Evolutionary conservation across 2,329 filamentous ascomycete species (phyloP).

Genomic region (Colletotrichum melonis): DNA sequence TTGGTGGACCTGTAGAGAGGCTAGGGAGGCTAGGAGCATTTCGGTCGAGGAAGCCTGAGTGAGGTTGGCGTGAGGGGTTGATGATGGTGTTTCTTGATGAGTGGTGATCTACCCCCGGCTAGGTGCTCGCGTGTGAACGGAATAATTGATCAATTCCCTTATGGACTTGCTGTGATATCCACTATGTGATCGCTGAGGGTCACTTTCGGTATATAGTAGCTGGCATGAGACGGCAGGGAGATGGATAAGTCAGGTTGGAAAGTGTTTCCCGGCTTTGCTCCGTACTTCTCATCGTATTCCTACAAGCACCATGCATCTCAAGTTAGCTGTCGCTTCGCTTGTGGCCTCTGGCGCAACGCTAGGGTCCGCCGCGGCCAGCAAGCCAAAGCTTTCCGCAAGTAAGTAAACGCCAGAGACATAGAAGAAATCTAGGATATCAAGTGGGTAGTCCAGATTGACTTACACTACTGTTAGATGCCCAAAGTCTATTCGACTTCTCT

Average conservation of each 20-base stretch:
- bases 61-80: slow-evolving; percentile 18
- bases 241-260: not conserved
- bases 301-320: slow-evolving; percentile 5
- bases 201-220: not conserved
- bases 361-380: slow-evolving; percentile 15
- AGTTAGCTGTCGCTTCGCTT: slow-evolving; percentile 3
- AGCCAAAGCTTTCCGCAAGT: slow-evolving; percentile 19
- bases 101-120: not conserved
- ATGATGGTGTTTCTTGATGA: not conserved
- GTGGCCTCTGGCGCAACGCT: slow-evolving; percentile 24
- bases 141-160: not conserved
- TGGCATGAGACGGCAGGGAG: not conserved
- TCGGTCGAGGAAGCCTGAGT: not conserved
- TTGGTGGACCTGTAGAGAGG: not conserved
- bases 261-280: not conserved
- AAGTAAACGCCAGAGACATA: not conserved
- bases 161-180: not conserved
- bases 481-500: slow-evolving; percentile 51
- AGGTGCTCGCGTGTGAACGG: not conserved
- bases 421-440: no score
- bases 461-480: slow-evolving; percentile 42
- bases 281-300: not conserved
- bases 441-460: not conserved
- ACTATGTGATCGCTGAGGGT: not conserved
- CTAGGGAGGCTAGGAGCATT: not conserved